These are phyloP conservation scores for Phytophthora boehmeriae DNA, from an alignment of 352 stramenopile species.

Conservation along the genomic window DNA sequence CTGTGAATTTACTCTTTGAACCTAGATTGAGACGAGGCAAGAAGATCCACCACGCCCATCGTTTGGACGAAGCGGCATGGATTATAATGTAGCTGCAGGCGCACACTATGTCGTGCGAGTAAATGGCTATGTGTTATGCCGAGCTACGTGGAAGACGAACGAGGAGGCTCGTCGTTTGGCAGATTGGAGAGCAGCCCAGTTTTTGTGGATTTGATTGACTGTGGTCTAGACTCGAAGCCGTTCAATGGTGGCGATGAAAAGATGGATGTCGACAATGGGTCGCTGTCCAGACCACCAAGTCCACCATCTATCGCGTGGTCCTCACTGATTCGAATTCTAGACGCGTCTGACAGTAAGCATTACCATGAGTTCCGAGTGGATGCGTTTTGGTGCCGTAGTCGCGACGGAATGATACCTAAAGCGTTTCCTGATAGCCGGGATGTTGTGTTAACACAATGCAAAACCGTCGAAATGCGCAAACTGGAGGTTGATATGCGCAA, in stretches of 20 bases:
- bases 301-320: conserved; percentile 44
- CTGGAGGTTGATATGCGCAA: conserved; percentile 50
- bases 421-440: conserved; percentile 30
- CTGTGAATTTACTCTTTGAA: background rate
- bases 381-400: conserved; percentile 51
- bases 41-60: conserved; percentile 33
- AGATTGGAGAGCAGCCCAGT: conserved; percentile 58
- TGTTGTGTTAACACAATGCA: conserved; percentile 47
- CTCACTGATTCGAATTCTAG: conserved; percentile 55
- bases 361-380: conserved; percentile 67
- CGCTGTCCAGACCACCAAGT: background rate
- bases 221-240: conserved; percentile 56
- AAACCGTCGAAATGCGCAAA: conserved; percentile 43
- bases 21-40: conserved; percentile 47
- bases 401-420: conserved; percentile 29
- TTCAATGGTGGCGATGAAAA: conserved; percentile 41
- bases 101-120: conserved; percentile 49
- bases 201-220: conserved; percentile 78
- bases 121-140: conserved; percentile 50
- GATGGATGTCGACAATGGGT: conserved; percentile 36
- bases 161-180: conserved; percentile 52
- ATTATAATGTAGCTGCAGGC: conserved; percentile 22
- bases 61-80: conserved; percentile 7
- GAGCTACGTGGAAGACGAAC: conserved; percentile 57
- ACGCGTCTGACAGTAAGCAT: conserved; percentile 43